phyloP scores from a whole-genome alignment of 192 early-diverging fungal species.

The Obelidium mucronatum region DNA sequence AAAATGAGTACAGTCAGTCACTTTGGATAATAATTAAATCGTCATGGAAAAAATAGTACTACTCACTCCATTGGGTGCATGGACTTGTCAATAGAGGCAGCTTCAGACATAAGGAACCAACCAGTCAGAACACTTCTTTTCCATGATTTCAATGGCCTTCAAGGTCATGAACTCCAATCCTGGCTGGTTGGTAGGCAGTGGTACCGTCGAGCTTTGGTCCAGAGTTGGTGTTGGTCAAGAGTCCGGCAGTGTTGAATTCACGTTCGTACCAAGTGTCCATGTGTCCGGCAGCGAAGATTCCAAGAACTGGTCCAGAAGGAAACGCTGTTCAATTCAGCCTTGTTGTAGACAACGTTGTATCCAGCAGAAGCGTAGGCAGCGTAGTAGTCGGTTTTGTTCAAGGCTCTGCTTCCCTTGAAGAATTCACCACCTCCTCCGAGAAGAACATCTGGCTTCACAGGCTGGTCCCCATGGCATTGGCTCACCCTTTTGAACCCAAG shows the following conservation, averaged over 20 bases:
- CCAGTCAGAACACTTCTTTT: conserved; percentile 66
- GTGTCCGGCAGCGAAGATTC: conserved; percentile 64
- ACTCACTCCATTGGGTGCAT: conserved; percentile 62
- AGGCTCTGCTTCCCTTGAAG: conserved; percentile 50
- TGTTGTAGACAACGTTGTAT: conserved; percentile 64
- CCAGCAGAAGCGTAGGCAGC: conserved; percentile 55
- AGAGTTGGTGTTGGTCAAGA: conserved; percentile 41
- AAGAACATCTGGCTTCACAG: conserved; percentile 66
- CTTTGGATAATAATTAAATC: neutral
- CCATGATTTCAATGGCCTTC: conserved; percentile 66
- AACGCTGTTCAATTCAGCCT: conserved; percentile 51
- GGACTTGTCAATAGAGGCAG: conserved; percentile 69
- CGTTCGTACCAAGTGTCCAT: conserved; percentile 75
- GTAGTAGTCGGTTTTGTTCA: conserved; percentile 33
- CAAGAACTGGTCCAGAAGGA: conserved; percentile 61
- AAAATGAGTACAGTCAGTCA: too few relatives aligned
- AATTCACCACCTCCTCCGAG: conserved; percentile 70
- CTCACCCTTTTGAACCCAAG: conserved; percentile 24
- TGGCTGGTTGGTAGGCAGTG: conserved; percentile 63
- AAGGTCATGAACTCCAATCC: conserved; percentile 64
- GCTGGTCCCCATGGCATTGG: conserved; percentile 44
- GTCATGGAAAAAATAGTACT: neutral
- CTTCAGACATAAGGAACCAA: conserved; percentile 72
- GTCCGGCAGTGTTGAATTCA: conserved; percentile 61
- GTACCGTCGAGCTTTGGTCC: conserved; percentile 49